Conservation (phyloP, 164 flowering plant genomes). For the Sextonia rubra region DNA sequence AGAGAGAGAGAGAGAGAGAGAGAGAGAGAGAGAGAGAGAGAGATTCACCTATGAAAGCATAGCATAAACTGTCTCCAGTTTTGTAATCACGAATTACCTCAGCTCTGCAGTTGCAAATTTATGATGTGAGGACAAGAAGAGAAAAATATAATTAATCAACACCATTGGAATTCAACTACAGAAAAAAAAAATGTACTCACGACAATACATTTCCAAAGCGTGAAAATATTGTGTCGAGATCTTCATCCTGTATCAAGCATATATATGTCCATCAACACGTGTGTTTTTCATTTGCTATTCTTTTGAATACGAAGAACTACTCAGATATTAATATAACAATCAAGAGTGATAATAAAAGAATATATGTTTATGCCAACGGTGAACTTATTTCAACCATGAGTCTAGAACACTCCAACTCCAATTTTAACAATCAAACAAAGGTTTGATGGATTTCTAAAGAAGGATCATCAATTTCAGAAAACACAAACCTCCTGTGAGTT, state of each 20-base stretch:
- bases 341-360: not conserved
- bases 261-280: not conserved
- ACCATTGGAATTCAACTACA: not conserved
- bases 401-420: not conserved
- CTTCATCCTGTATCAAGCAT: slow-evolving; percentile 66
- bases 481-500: not conserved
- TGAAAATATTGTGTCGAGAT: slow-evolving; percentile 88
- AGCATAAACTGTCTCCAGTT: slow-evolving; percentile 90
- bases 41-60: slow-evolving; percentile 84
- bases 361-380: not conserved
- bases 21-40: not conserved
- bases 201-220: slow-evolving; percentile 87
- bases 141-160: not conserved
- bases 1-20: not conserved
- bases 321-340: not conserved
- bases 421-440: not conserved
- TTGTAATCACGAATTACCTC: slow-evolving; percentile 88
- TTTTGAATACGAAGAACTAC: not conserved
- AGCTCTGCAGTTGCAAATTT: slow-evolving; percentile 45
- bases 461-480: slow-evolving; percentile 2
- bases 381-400: not conserved
- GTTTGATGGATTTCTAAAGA: slow-evolving; percentile 1
- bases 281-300: not conserved
- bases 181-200: slow-evolving; percentile 39
- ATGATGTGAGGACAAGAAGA: not conserved